These are phyloP conservation scores for Cerioporus squamosus DNA, from an alignment of 1,284 basidiomycete genomes.

Conservation along the genomic window DNA sequence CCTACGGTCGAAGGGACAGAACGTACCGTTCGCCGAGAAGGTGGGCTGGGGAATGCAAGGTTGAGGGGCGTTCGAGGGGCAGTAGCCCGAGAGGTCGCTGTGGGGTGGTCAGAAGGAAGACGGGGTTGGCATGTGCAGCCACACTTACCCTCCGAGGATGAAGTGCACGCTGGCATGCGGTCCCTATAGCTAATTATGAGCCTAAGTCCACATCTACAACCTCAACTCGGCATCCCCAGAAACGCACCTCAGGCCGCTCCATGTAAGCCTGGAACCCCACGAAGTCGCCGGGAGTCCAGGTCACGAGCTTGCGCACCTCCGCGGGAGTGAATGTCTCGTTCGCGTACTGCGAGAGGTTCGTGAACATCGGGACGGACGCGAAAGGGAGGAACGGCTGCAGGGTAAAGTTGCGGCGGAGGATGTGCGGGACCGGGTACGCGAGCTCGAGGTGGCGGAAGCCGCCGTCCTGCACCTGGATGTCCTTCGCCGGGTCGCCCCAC, in stretches of 20 bases:
- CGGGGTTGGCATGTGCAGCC: too few species aligned
- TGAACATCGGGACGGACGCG: slow-evolving; percentile 24
- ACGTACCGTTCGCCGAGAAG: slow-evolving; percentile 35
- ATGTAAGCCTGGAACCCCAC: slow-evolving; percentile 39
- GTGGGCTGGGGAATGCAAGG: slow-evolving; percentile 28
- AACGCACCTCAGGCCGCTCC: slow-evolving; percentile 34
- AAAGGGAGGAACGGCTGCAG: slow-evolving; percentile 34
- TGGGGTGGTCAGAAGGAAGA: too few species aligned
- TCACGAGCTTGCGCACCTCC: slow-evolving; percentile 32
- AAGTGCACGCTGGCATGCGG: slow-evolving; percentile 33
- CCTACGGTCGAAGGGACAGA: not conserved
- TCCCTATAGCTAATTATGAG: slow-evolving; percentile 19
- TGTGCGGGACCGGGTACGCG: slow-evolving; percentile 40
- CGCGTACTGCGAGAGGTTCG: slow-evolving; percentile 27
- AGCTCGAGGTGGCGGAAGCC: slow-evolving; percentile 37
- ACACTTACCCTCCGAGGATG: slow-evolving; percentile 34
- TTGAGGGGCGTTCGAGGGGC: slow-evolving; percentile 27
- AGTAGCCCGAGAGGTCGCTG: slow-evolving; percentile 35
- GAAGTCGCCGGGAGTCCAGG: slow-evolving; percentile 38
- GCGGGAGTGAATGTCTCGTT: slow-evolving; percentile 37
- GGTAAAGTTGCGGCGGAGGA: slow-evolving; percentile 41
- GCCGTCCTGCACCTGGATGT: slow-evolving; percentile 37
- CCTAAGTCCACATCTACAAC: too few species aligned
- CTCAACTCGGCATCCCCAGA: not conserved
- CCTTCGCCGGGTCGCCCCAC: slow-evolving; percentile 40